phyloP scores from a whole-genome alignment of 1,284 basidiomycete genomes.

The Cryptococcus amylolentus region DNA sequence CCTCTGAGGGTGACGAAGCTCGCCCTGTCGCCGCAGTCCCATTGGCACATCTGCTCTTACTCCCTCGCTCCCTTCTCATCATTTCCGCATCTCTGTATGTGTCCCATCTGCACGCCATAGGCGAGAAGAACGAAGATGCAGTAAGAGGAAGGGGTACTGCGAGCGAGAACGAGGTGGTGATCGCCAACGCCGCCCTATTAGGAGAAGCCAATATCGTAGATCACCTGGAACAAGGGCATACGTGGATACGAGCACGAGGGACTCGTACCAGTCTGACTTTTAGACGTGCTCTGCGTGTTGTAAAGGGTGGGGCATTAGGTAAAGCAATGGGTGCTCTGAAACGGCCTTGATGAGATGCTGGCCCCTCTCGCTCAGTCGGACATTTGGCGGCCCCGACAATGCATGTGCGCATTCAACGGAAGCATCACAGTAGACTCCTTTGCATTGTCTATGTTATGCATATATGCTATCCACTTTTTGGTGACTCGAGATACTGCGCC shows the following conservation, averaged over 20 bases:
- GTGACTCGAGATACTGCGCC: too few relatives aligned
- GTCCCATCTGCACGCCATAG: slow-evolving; percentile 70
- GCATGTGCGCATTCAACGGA: too few relatives aligned
- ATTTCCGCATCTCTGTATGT: slow-evolving; percentile 67
- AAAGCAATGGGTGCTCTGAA: slow-evolving; percentile 10
- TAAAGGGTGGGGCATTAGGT: slow-evolving; percentile 41
- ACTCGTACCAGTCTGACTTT: slow-evolving; percentile 81
- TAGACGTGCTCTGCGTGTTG: slow-evolving; percentile 69
- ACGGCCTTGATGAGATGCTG: neutral
- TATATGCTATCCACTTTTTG: neutral
- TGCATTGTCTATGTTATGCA: neutral
- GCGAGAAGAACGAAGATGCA: slow-evolving; percentile 56
- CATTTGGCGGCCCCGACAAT: too few relatives aligned
- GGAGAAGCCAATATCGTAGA: slow-evolving; percentile 49
- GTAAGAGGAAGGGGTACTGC: slow-evolving; percentile 7
- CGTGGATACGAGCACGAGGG: slow-evolving; percentile 54
- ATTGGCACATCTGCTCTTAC: slow-evolving; percentile 68
- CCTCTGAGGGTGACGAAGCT: neutral
- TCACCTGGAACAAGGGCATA: slow-evolving; percentile 53
- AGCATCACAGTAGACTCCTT: too few relatives aligned
- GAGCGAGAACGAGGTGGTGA: slow-evolving; percentile 35
- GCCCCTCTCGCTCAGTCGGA: neutral
- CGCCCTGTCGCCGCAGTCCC: slow-evolving; percentile 63
- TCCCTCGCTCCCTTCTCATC: slow-evolving; percentile 75
- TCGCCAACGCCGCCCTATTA: slow-evolving; percentile 60